Conservation (phyloP, 164 flowering plant genomes). For the Chimonanthus praecox region DNA sequence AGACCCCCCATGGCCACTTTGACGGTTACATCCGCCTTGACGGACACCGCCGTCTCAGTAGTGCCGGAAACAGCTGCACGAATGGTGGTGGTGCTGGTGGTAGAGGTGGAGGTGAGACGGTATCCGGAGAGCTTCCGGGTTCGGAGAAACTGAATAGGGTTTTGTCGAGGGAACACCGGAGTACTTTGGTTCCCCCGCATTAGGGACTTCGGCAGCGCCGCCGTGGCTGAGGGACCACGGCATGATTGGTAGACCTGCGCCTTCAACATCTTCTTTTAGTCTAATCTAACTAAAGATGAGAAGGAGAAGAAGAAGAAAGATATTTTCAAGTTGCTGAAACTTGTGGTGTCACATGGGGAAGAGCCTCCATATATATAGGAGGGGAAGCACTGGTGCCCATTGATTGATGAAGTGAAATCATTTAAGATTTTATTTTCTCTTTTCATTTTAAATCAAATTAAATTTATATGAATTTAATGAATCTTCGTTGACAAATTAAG, state of each 20-base stretch:
- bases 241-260: slow-evolving; percentile 10
- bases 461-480: no score
- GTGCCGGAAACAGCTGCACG: not conserved
- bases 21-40: slow-evolving; percentile 48
- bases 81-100: not conserved
- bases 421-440: no score
- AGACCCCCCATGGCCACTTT: slow-evolving; percentile 29
- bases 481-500: no score
- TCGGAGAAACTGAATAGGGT: no score
- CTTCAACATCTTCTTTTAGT: slow-evolving; percentile 9
- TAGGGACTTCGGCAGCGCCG: not conserved
- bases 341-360: no score
- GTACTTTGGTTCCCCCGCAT: not conserved
- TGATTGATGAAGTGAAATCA: no score
- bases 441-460: no score
- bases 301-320: not conserved
- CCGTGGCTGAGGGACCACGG: not conserved
- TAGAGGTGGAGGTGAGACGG: not conserved
- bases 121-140: not conserved
- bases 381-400: no score
- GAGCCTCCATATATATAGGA: no score
- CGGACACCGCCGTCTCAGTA: not conserved
- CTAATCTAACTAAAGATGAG: not conserved
- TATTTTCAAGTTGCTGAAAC: no score
- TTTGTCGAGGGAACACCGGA: not conserved